These are phyloP conservation scores for Zygotorulaspora sp. DNA, from an alignment of 805 yeast genomes.

Conservation along the genomic window DNA sequence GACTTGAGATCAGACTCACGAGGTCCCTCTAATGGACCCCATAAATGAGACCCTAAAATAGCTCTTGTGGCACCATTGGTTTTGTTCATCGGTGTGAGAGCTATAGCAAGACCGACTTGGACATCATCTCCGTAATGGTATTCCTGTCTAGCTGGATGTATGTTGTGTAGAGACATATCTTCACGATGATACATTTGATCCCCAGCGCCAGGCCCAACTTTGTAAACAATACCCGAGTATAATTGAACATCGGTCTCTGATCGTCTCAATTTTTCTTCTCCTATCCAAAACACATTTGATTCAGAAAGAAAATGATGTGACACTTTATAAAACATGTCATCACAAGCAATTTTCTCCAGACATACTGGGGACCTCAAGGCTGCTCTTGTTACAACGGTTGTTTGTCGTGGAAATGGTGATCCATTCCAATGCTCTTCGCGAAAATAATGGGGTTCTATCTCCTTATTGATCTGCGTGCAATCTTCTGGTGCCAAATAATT, in stretches of 20 bases:
- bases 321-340: constrained; percentile 9
- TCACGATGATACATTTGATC: constrained; percentile 32
- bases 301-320: constrained; percentile 15
- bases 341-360: constrained; percentile 13
- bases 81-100: constrained; percentile 19
- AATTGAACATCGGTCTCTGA: constrained; percentile 21
- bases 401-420: constrained; percentile 25
- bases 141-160: constrained; percentile 10
- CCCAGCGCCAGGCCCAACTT: constrained; percentile 31
- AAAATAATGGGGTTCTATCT: constrained; percentile 24
- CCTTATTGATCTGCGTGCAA: constrained; percentile 18
- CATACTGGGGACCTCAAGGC: constrained; percentile 17
- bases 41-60: constrained; percentile 36
- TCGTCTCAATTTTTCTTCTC: constrained; percentile 18
- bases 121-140: constrained; percentile 15
- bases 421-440: constrained; percentile 26
- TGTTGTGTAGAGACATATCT: constrained; percentile 31
- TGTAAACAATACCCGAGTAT: constrained; percentile 27
- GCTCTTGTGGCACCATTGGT: constrained; percentile 34
- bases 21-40: constrained; percentile 28
- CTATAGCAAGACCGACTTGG: constrained; percentile 13
- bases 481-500: constrained; percentile 15
- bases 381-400: constrained; percentile 25
- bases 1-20: constrained; percentile 24
- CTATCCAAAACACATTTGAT: constrained; percentile 20